Percentiles rank a stretch among this genome's conserved stretches.
phyloP scores from a whole-genome alignment of 768 basidiomycete species.

The Lanmaoa pseudosensibilis region DNA sequence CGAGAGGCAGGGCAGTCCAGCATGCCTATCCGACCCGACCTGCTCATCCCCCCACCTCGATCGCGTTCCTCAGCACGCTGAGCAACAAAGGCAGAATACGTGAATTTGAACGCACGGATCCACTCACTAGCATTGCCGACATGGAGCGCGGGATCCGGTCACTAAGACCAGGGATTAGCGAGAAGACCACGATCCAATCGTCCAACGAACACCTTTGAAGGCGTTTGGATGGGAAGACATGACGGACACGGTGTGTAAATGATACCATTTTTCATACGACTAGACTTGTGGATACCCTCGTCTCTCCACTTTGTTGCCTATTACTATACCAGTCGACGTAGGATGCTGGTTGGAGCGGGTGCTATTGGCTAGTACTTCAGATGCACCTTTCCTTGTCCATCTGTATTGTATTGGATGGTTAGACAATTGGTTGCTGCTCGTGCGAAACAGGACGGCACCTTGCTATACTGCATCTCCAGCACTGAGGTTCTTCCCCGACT shows the following conservation, averaged over 20 bases:
- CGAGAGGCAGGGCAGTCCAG: conserved; percentile 27
- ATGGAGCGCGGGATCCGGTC: not conserved
- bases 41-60: not conserved
- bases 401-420: not conserved
- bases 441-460: too few species aligned
- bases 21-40: not conserved
- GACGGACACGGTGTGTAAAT: too few species aligned
- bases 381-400: not conserved
- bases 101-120: not conserved
- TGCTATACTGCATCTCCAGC: not conserved
- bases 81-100: not conserved
- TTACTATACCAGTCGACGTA: too few species aligned
- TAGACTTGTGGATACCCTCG: not conserved
- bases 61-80: conserved; percentile 6
- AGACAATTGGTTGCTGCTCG: not conserved
- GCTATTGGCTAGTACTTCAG: not conserved
- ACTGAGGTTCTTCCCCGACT: not conserved
- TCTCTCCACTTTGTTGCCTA: too few species aligned
- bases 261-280: not conserved
- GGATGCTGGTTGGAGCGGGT: not conserved
- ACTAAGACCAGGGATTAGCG: not conserved
- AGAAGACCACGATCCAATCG: not conserved
- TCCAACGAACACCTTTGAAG: not conserved
- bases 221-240: not conserved
- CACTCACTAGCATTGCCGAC: not conserved